Evolutionary conservation across 2,329 filamentous ascomycete genomes (phyloP).

Genomic region (Volutella citrinella): DNA sequence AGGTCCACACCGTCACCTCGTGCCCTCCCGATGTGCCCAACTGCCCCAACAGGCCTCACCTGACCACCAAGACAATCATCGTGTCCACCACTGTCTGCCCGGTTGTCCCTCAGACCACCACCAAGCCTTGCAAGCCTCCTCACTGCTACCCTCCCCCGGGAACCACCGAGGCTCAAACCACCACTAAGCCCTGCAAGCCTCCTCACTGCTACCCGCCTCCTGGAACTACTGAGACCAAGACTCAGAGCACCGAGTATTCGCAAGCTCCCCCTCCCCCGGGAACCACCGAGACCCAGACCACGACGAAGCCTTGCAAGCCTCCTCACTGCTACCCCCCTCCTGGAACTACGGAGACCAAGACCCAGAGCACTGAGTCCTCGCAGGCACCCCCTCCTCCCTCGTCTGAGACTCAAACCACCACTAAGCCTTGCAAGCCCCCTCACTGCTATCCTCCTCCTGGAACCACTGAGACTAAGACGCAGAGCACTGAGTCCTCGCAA

Average conservation of each 20-base stretch:
- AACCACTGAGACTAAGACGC: background rate
- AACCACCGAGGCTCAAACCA: too few relatives aligned
- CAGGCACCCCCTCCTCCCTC: too few relatives aligned
- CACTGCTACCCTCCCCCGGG: too few relatives aligned
- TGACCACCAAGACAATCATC: constrained; percentile 12
- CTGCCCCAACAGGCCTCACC: background rate
- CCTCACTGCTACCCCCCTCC: too few relatives aligned
- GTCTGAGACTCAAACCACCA: too few relatives aligned
- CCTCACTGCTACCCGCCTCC: too few relatives aligned
- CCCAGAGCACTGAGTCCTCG: background rate
- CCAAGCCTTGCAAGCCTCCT: background rate
- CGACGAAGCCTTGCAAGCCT: background rate
- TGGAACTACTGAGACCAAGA: too few relatives aligned
- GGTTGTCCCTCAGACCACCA: constrained; percentile 3
- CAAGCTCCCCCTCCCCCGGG: too few relatives aligned
- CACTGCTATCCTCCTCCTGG: constrained; percentile 3
- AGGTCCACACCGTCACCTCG: constrained; percentile 1
- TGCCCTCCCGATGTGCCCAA: constrained; percentile 1
- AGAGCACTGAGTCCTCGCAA: background rate
- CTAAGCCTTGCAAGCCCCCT: background rate
- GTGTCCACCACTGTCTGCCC: constrained; percentile 25
- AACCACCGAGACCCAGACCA: too few relatives aligned
- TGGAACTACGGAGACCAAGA: background rate
- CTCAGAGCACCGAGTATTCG: too few relatives aligned
- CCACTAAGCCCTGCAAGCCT: background rate